Percentiles rank a stretch among this genome's conserved stretches.
These are phyloP conservation scores for Pseudocohnilembus persalinus DNA, from an alignment of 169 alveolate genomes.

Conservation along the genomic window DNA sequence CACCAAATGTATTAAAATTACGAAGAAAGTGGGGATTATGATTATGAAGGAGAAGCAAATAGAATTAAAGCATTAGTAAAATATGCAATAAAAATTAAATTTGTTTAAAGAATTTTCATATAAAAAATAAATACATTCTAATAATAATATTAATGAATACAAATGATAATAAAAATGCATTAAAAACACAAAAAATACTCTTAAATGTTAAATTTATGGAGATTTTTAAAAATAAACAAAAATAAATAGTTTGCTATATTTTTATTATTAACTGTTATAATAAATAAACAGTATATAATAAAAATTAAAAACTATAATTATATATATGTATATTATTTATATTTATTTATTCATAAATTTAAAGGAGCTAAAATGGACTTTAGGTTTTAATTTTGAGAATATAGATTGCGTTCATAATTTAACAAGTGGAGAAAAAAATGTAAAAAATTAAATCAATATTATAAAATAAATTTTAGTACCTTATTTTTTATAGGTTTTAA, in stretches of 20 bases:
- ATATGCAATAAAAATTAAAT: not conserved
- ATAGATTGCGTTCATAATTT: constrained; percentile 81
- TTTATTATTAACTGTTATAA: too few species aligned
- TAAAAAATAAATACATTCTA: not conserved
- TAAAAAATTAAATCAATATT: not conserved
- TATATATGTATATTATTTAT: not conserved
- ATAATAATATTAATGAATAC: not conserved
- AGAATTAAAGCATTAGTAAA: constrained; percentile 21
- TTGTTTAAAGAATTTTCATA: not conserved
- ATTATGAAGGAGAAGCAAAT: not conserved
- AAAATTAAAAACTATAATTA: too few species aligned
- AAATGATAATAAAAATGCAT: not conserved
- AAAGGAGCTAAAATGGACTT: constrained; percentile 69
- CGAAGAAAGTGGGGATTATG: too few species aligned
- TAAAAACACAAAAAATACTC: not conserved
- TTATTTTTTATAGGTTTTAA: too few species aligned
- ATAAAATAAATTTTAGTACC: not conserved
- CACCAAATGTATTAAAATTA: too few species aligned
- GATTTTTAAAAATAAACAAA: too few species aligned
- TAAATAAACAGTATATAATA: too few species aligned
- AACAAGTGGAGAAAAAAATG: constrained; percentile 66
- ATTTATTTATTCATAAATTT: not conserved
- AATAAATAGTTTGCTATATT: too few species aligned
- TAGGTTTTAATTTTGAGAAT: constrained; percentile 80
- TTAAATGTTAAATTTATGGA: not conserved